These are phyloP conservation scores for Saccharum officinarum DNA, from an alignment of 176 grass and related monocot genomes.

Conservation along the genomic window DNA sequence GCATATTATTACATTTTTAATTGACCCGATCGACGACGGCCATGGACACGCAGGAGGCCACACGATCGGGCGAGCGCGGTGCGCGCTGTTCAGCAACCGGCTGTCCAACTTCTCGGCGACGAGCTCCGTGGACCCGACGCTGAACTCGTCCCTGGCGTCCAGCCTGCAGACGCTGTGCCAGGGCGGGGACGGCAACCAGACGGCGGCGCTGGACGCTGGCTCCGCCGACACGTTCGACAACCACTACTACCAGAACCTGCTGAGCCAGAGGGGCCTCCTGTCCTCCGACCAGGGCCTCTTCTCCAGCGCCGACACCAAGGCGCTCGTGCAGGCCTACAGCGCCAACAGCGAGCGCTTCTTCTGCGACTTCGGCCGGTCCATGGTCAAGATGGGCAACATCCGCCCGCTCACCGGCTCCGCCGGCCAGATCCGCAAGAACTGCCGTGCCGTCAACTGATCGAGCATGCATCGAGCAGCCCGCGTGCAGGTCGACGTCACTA, in stretches of 20 bases:
- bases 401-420: slow-evolving; percentile 58
- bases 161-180: slow-evolving; percentile 65
- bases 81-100: slow-evolving; percentile 56
- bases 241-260: slow-evolving; percentile 86
- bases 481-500: no score
- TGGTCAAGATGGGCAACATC: slow-evolving; percentile 87
- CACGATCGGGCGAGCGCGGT: slow-evolving; percentile 75
- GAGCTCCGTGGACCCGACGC: slow-evolving; percentile 61
- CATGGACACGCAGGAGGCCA: slow-evolving; percentile 47
- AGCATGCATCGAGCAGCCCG: neutral
- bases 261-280: slow-evolving; percentile 57
- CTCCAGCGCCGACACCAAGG: slow-evolving; percentile 71
- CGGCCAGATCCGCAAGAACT: slow-evolving; percentile 69
- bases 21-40: no score
- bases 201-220: slow-evolving; percentile 64
- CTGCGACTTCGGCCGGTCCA: slow-evolving; percentile 68
- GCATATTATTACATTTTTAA: neutral
- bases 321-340: slow-evolving; percentile 66
- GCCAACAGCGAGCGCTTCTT: slow-evolving; percentile 46
- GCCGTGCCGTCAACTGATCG: slow-evolving; percentile 52
- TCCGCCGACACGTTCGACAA: slow-evolving; percentile 78
- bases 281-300: slow-evolving; percentile 93
- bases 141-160: slow-evolving; percentile 63
- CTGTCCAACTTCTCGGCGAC: slow-evolving; percentile 60
- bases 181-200: slow-evolving; percentile 70